Evolutionary conservation across 352 stramenopile genomes (phyloP), one percentile per base, ranked within the genome.

Genomic region (Paralagenidium karlingii): DNA sequence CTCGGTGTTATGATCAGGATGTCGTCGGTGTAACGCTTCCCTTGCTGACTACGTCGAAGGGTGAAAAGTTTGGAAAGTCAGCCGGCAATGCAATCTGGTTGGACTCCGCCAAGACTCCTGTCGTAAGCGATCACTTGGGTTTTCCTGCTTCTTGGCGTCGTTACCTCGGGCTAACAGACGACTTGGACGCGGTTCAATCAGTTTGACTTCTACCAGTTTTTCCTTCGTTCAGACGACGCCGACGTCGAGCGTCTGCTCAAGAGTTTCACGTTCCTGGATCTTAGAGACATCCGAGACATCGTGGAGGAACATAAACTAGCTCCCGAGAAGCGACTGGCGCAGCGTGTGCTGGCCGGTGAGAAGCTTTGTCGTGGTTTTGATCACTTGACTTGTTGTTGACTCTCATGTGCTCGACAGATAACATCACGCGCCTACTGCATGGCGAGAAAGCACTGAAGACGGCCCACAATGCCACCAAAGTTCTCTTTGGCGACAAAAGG

Each of bases 11-110:
- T 7, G 16, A 27, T 34, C 31, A 86, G 54, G 74, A 90, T 32
- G 71, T 96, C 10, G 97, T 95, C 58, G 96, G 91, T 1, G 61
- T 97, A 36, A 99, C 96, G 19, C 80, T 97, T 39, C 83, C 93
- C 13, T 68, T 99, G 31, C 84, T 99, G 27, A 99, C 94, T 32
- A 99, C 92, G 7, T 79, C 74, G 5, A 82, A 94, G 33, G 96
- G 96, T 39, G 95, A 97, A 51, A 99, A 99, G 63, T 99, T 99
- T 68, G 96, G 96, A 44, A 99, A 99, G 66, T 98, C 94, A 11
- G 96, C 95, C 2, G 86, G 86, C 27, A 98, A 98, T 38, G 95
- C 95, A 3, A 77, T 99, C 40, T 99, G 96, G 95, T 64, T 99
- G 11, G 96, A 98, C 58, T 48, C 70, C 2, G 74, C 90, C 26